These are phyloP conservation scores for Alternaria dauci DNA, from an alignment of 2,329 filamentous ascomycete species.

Conservation along the genomic window DNA sequence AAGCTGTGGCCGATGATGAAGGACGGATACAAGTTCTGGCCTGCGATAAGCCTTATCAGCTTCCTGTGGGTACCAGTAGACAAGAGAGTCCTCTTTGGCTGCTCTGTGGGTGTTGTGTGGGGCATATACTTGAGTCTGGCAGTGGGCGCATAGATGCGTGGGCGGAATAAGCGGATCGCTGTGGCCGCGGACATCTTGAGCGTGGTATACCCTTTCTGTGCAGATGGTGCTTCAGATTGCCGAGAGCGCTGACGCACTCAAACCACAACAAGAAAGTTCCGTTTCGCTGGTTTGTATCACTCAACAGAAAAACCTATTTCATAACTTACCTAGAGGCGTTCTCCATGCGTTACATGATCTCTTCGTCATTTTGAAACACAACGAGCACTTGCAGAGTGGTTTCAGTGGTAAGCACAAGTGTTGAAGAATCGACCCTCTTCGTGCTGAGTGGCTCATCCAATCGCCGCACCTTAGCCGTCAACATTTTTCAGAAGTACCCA, in stretches of 20 bases:
- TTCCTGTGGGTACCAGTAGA: conserved; percentile 77
- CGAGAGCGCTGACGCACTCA: background rate
- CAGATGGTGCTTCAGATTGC: background rate
- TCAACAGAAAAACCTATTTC: background rate
- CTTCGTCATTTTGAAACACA: background rate
- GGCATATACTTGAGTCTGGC: conserved; percentile 76
- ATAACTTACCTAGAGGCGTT: background rate
- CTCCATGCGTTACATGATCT: background rate
- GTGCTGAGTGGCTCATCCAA: background rate
- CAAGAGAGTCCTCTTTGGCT: conserved; percentile 73
- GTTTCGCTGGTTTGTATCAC: background rate
- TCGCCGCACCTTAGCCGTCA: background rate
- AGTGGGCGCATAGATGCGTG: conserved; percentile 38
- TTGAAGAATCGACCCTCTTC: background rate
- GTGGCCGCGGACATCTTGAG: background rate
- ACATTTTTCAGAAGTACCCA: background rate
- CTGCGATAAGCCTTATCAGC: conserved; percentile 72
- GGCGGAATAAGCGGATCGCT: background rate
- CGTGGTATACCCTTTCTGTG: background rate
- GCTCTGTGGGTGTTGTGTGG: conserved; percentile 76
- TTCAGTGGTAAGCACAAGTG: background rate
- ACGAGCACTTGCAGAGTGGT: background rate
- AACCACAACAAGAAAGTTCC: background rate
- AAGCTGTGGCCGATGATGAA: conserved; percentile 65
- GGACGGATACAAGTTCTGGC: conserved; percentile 79